A percentile compares a stretch with the other conserved stretches of the same genome.
Conservation (phyloP, 352 stramenopile species). For the Thraustotheca clavata region DNA sequence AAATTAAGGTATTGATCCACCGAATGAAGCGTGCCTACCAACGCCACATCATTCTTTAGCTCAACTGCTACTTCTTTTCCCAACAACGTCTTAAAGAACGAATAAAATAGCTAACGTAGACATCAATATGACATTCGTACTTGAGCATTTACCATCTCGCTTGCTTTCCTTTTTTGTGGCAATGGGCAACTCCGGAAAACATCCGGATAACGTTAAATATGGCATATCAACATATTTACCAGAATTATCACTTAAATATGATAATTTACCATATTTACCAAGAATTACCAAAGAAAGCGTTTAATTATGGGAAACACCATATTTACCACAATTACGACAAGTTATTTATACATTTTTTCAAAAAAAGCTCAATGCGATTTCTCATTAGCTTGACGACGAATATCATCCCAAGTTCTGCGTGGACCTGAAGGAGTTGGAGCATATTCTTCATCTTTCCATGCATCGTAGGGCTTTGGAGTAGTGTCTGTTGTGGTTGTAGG, state of each 20-base stretch:
- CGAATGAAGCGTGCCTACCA: conserved; percentile 94
- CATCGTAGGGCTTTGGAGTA: conserved; percentile 43
- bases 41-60: conserved; percentile 98
- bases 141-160: neutral
- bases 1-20: conserved; percentile 99
- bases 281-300: too few relatives aligned
- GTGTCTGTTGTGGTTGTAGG: conserved; percentile 23
- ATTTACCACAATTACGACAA: neutral
- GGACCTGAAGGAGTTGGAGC: conserved; percentile 27
- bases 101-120: conserved; percentile 89
- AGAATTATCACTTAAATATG: too few relatives aligned
- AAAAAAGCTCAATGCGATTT: neutral
- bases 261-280: neutral
- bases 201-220: neutral
- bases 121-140: neutral
- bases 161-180: neutral
- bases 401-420: conserved; percentile 68
- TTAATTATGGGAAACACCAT: neutral
- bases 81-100: conserved; percentile 98
- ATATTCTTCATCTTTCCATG: conserved; percentile 26
- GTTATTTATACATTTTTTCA: neutral
- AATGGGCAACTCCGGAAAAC: neutral
- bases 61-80: conserved; percentile 97
- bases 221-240: too few relatives aligned
- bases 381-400: conserved; percentile 32